These are phyloP conservation scores for Ophiostoma ulmi DNA, from an alignment of 2,329 filamentous ascomycete species.

Conservation along the genomic window DNA sequence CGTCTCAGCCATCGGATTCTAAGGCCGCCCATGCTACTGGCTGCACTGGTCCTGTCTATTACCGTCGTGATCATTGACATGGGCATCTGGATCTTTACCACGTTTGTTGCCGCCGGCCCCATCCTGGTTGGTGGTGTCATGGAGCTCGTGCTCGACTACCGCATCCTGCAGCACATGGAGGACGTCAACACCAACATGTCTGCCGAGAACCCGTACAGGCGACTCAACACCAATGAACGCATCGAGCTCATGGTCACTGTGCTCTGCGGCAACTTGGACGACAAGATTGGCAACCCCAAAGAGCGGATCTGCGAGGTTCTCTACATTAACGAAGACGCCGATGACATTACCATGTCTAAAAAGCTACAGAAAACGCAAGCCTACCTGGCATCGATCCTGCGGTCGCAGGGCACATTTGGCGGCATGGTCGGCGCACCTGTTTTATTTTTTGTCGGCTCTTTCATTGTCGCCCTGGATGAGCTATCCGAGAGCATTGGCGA, in stretches of 20 bases:
- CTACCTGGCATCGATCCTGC: conserved; percentile 12
- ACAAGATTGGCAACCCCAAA: conserved; percentile 8
- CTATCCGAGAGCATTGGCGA: conserved; percentile 15
- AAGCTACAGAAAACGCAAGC: conserved; percentile 8
- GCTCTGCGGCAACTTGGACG: conserved; percentile 17
- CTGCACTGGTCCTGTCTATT: conserved; percentile 5
- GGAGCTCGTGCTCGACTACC: conserved; percentile 12
- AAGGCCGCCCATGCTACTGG: neutral
- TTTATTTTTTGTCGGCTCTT: conserved; percentile 14
- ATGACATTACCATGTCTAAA: neutral
- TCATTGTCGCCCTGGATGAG: conserved; percentile 6
- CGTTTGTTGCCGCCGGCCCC: conserved; percentile 12
- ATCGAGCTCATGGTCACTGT: conserved; percentile 16
- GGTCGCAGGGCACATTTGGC: conserved; percentile 17
- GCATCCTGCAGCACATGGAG: conserved; percentile 14
- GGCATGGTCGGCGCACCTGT: conserved; percentile 15
- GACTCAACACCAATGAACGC: conserved; percentile 10
- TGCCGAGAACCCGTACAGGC: neutral
- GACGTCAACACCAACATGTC: neutral
- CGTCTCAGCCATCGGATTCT: neutral
- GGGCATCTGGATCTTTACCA: conserved; percentile 13
- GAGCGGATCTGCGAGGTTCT: conserved; percentile 2
- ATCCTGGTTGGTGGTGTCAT: conserved; percentile 13
- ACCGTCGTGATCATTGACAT: conserved; percentile 13
- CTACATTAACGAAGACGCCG: neutral